Conservation (phyloP, 108 stramenopile species). For the Skeletonema costatum region DNA sequence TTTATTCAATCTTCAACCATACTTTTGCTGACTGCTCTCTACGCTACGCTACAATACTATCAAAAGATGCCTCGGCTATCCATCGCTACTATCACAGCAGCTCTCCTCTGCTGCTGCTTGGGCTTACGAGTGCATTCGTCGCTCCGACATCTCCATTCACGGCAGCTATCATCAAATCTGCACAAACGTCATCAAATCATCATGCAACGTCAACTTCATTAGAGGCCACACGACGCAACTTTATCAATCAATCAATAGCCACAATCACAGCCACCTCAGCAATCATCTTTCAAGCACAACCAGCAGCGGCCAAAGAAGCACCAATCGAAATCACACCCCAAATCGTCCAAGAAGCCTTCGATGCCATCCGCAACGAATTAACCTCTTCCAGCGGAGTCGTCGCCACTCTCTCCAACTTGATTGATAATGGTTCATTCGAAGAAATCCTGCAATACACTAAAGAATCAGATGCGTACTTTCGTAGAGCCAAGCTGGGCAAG, state of each 20-base stretch:
- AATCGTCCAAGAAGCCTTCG: slow-evolving; percentile 49
- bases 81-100: background rate
- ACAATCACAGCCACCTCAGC: background rate
- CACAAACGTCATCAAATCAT: background rate
- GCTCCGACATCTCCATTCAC: background rate
- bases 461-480: slow-evolving; percentile 76
- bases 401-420: slow-evolving; percentile 49
- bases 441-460: slow-evolving; percentile 80
- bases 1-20: no score
- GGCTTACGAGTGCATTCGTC: background rate
- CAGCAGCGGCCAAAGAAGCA: slow-evolving; percentile 40
- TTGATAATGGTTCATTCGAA: slow-evolving; percentile 55
- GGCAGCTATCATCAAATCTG: background rate
- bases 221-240: background rate
- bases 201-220: background rate
- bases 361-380: slow-evolving; percentile 61
- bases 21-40: no score
- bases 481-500: slow-evolving; percentile 68
- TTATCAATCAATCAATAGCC: background rate
- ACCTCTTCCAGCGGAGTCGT: slow-evolving; percentile 61
- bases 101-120: background rate
- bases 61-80: background rate
- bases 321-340: slow-evolving; percentile 38
- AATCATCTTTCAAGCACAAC: background rate
- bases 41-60: no score